Conservation (phyloP, 306 rosid species). For the Potentilla sterilis region DNA sequence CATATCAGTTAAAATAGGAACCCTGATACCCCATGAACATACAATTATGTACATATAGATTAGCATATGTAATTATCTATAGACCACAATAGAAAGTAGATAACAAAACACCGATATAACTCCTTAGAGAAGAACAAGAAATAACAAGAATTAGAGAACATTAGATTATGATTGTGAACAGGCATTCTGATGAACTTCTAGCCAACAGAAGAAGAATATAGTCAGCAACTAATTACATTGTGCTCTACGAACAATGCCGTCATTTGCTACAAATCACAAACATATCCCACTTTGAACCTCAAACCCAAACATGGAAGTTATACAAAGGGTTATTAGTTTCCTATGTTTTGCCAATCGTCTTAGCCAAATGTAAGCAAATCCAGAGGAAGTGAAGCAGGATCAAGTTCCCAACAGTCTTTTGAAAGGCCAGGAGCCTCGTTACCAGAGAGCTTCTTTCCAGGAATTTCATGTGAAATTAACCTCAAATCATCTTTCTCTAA, state of each 20-base stretch:
- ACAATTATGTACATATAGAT: not conserved
- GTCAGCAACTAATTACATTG: not conserved
- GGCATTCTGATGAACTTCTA: not conserved
- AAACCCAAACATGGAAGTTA: slow-evolving; percentile 17
- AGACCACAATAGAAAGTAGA: not conserved
- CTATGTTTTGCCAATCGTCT: slow-evolving; percentile 23
- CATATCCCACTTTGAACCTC: not conserved
- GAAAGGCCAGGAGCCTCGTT: slow-evolving; percentile 49
- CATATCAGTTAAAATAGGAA: not conserved
- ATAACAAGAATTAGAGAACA: not conserved
- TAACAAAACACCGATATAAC: not conserved
- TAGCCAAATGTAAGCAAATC: slow-evolving; percentile 52
- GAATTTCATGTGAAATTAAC: slow-evolving; percentile 83
- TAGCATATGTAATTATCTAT: not conserved
- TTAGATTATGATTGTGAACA: not conserved
- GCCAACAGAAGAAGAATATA: not conserved
- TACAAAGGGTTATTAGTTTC: slow-evolving; percentile 3
- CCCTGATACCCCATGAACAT: not conserved
- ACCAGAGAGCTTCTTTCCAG: slow-evolving; percentile 65
- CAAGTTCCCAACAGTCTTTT: slow-evolving; percentile 89
- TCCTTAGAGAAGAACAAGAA: not conserved
- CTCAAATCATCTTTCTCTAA: slow-evolving; percentile 50
- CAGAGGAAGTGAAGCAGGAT: slow-evolving; percentile 92
- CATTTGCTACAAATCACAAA: not conserved
- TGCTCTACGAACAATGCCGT: not conserved